Evolutionary conservation across 106 monocot species (phyloP).

Genomic region (Apostasia ramifera): DNA sequence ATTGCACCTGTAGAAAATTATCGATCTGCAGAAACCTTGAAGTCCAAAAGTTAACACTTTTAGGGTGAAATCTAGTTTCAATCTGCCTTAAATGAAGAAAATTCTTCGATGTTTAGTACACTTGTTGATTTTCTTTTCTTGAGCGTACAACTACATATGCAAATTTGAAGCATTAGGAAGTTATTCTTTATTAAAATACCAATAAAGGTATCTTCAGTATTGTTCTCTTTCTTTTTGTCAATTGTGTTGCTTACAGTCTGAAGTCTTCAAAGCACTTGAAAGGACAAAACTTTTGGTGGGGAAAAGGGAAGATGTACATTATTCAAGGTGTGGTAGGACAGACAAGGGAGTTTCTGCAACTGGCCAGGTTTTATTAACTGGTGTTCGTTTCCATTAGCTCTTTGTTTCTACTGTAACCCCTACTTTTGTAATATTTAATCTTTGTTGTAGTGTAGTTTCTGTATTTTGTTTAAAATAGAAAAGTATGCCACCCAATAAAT

Average conservation of each 20-base stretch:
- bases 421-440: background rate
- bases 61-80: too few species aligned
- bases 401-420: background rate
- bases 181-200: background rate
- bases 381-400: background rate
- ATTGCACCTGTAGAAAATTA: too few species aligned
- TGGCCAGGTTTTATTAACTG: constrained; percentile 55
- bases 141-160: background rate
- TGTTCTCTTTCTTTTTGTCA: background rate
- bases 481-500: background rate
- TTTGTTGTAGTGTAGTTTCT: background rate
- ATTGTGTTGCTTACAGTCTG: constrained; percentile 45
- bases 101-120: too few species aligned
- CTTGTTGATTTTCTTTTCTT: too few species aligned
- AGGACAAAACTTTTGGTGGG: constrained; percentile 75
- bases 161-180: background rate
- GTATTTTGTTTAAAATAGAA: background rate
- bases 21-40: too few species aligned
- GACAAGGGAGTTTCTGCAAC: constrained; percentile 95
- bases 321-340: constrained; percentile 96
- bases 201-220: background rate
- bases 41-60: too few species aligned
- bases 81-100: too few species aligned
- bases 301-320: constrained; percentile 45
- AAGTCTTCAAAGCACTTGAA: constrained; percentile 88